Conservation (phyloP, 1,284 basidiomycete genomes). For the Fomes fomentarius region DNA sequence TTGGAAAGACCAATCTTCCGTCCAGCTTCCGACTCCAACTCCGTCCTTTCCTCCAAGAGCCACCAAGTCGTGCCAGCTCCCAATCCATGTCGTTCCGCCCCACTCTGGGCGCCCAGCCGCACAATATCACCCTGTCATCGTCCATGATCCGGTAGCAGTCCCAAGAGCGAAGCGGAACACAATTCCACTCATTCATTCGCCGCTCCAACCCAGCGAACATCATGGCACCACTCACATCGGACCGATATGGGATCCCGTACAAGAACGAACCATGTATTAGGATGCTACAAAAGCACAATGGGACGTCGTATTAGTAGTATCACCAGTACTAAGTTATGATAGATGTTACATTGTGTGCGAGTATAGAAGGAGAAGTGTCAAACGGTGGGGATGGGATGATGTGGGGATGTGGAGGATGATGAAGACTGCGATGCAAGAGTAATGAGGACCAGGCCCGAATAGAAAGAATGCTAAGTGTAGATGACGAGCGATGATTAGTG, state of each 20-base stretch:
- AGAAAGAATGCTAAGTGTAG: conserved; percentile 19
- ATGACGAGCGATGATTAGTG: conserved; percentile 24
- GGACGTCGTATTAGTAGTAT: conserved; percentile 30
- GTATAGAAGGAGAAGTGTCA: conserved; percentile 22
- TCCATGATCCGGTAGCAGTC: background rate
- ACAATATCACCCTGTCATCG: no score
- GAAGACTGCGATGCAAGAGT: conserved; percentile 22
- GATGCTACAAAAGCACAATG: conserved; percentile 25
- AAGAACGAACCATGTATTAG: conserved; percentile 26
- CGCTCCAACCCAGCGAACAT: conserved; percentile 21
- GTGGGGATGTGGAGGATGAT: conserved; percentile 20
- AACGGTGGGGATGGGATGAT: conserved; percentile 9
- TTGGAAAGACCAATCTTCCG: background rate
- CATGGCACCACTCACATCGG: conserved; percentile 1
- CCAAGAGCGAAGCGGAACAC: background rate
- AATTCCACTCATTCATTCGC: background rate
- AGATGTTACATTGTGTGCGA: conserved; percentile 30
- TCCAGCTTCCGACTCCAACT: background rate
- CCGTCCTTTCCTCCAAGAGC: no score
- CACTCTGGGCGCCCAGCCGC: no score
- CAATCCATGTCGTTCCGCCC: background rate
- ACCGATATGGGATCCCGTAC: background rate
- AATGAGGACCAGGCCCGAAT: conserved; percentile 23
- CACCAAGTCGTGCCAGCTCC: no score
- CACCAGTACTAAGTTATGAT: conserved; percentile 30